Base-by-base conservation (phyloP, 2,329 filamentous ascomycete genomes). In the Nothophaeocryptopus gaeumannii region DNA sequence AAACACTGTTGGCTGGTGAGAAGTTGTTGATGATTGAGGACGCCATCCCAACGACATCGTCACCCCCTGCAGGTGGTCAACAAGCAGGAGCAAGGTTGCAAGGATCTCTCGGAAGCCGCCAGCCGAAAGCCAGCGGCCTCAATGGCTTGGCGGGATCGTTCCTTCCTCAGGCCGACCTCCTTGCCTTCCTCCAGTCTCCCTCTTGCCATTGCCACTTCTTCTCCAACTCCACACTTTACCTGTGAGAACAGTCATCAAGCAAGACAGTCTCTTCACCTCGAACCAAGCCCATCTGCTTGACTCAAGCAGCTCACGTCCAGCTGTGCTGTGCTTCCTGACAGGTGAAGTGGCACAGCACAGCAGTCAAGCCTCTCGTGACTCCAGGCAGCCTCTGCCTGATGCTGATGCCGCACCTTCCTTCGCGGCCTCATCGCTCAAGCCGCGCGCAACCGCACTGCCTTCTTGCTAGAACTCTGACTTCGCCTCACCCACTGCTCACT, bases 311-410 rank as follows among this genome's bases (percentile, higher is more conserved):
- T 42, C 20, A 35, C 38, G 38, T 40, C 36, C 35, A 26, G 36
- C 33, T 44, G 31, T 48, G 36, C 33, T 44, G 31, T 48, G 45
- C 47, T 40, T 20, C 47, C 26, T n/a, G 20, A 36, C 38, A 30
- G 20, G 20, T 41, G 29, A 39, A 50, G 46, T 40, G 43, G 47
- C 16, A 33, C n/a, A 14, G 33, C 12, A 14, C 13, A 26, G 20
- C 20, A 26, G 20, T 26, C 39, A 30, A 10, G 34, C 30, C 34
- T 43, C 42, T 38, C 41, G 40, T 49, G 50, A 53, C 51, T 51
- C 40, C 50, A 51, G 49, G 42, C 50, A 45, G 47, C 40, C 36
- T 40, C 39, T 43, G 15, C 51, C 47, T 44, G 35, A 13, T 5
- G 35, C n/a, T 11, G 29, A 13, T 16, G 13, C 3, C 31, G 40